phyloP scores from a whole-genome alignment of 2,329 filamentous ascomycete genomes.

The Fusarium palustre region DNA sequence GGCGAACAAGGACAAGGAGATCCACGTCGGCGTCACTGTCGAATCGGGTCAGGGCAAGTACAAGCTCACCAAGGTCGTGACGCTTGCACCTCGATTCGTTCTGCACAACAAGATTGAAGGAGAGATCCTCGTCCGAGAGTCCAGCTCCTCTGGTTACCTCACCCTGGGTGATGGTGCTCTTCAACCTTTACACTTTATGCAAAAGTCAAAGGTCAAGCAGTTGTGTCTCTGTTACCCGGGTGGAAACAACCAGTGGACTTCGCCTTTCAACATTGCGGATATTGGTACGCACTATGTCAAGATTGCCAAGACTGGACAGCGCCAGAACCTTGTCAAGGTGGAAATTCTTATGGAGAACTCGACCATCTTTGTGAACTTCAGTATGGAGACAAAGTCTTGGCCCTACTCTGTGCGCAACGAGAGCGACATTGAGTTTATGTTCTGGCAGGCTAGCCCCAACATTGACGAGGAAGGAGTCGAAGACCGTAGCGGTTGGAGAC shows the following conservation, averaged over 20 bases:
- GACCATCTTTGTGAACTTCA: constrained; percentile 92
- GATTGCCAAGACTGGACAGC: constrained; percentile 87
- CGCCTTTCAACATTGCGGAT: constrained; percentile 97
- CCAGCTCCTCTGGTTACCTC: constrained; percentile 88
- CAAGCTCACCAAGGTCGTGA: constrained; percentile 96
- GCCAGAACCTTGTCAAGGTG: constrained; percentile 86
- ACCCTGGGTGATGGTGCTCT: constrained; percentile 81
- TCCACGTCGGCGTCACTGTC: constrained; percentile 90
- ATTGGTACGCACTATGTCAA: constrained; percentile 94
- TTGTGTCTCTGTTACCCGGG: constrained; percentile 93
- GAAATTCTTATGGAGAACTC: constrained; percentile 93
- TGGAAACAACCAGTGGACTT: constrained; percentile 96
- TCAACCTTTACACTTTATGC: constrained; percentile 89
- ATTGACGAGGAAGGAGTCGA: constrained; percentile 89
- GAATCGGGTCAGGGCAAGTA: constrained; percentile 96
- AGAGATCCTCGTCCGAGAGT: constrained; percentile 89
- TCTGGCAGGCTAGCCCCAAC: constrained; percentile 94
- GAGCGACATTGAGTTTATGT: constrained; percentile 95
- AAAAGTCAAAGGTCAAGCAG: constrained; percentile 85
- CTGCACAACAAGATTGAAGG: constrained; percentile 93
- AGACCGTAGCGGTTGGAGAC: constrained; percentile 89
- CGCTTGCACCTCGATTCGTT: constrained; percentile 90
- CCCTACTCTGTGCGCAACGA: constrained; percentile 99
- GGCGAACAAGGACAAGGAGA: constrained; percentile 76
- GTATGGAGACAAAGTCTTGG: constrained; percentile 93